These are phyloP conservation scores for Fusarium acutatum DNA, from an alignment of 2,329 filamentous ascomycete genomes.

Conservation along the genomic window DNA sequence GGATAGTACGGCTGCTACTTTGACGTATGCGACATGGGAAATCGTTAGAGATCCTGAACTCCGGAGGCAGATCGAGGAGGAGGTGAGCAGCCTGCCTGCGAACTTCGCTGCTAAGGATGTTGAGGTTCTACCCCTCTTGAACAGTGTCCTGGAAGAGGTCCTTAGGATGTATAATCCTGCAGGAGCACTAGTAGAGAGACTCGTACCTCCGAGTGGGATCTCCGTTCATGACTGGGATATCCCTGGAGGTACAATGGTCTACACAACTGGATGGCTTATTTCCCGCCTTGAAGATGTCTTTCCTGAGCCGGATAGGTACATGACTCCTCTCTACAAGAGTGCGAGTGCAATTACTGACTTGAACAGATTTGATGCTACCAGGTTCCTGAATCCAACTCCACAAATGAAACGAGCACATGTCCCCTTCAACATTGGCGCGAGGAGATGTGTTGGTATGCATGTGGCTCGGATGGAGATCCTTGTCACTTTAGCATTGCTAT, in stretches of 20 bases:
- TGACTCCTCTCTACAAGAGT: fast-evolving
- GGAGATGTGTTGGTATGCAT: constrained; percentile 6
- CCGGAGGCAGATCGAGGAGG: neutral
- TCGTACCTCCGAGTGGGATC: neutral
- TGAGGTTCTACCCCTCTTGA: neutral
- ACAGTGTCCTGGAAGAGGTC: neutral
- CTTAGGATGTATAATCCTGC: constrained; percentile 5
- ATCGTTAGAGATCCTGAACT: neutral
- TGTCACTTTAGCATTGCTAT: neutral
- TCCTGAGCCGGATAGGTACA: neutral
- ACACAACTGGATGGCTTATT: constrained; percentile 8
- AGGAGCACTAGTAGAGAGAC: neutral
- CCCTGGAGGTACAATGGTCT: neutral
- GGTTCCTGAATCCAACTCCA: neutral
- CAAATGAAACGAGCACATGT: constrained; percentile 1
- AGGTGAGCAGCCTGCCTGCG: neutral
- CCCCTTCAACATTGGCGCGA: neutral
- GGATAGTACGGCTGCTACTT: constrained; percentile 6
- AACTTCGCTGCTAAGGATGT: neutral
- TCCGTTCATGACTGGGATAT: neutral
- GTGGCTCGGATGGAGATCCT: constrained; percentile 12
- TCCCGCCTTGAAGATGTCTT: neutral
- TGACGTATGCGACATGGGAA: constrained; percentile 8
- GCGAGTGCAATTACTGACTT: fast-evolving
- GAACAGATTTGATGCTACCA: neutral